Evolutionary conservation across 768 basidiomycete species (phyloP).

Genomic region (Cantharellus cinnabarinus): DNA sequence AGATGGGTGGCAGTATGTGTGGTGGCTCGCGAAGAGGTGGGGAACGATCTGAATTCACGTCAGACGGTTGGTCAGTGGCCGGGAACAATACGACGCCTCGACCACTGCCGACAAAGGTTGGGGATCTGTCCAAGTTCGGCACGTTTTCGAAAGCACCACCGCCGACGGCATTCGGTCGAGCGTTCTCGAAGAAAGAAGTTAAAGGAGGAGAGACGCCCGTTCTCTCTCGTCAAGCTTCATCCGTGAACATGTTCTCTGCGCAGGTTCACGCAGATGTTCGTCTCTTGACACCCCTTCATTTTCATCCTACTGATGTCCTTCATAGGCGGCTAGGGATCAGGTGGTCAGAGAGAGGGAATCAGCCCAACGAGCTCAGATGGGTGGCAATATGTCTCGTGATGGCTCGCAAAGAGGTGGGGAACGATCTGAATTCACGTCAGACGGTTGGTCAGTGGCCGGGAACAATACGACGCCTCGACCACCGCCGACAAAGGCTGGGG

Average conservation of each 20-base stretch:
- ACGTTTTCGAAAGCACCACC: slow-evolving; percentile 45
- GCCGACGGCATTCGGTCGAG: slow-evolving; percentile 62
- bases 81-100: slow-evolving; percentile 27
- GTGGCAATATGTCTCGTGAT: slow-evolving; percentile 49
- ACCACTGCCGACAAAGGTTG: slow-evolving; percentile 46
- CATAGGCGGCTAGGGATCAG: slow-evolving; percentile 57
- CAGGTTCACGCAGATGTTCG: slow-evolving; percentile 38
- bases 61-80: slow-evolving; percentile 78
- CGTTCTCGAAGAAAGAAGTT: slow-evolving; percentile 61
- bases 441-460: slow-evolving; percentile 72
- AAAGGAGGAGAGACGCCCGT: slow-evolving; percentile 35
- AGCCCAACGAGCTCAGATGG: slow-evolving; percentile 25
- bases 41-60: slow-evolving; percentile 36
- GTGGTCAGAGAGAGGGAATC: slow-evolving; percentile 29
- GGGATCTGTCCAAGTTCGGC: slow-evolving; percentile 73
- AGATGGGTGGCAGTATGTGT: slow-evolving; percentile 31
- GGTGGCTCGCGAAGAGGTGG: slow-evolving; percentile 78
- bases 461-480: slow-evolving; percentile 28
- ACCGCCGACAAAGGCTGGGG: slow-evolving; percentile 51
- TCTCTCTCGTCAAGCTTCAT: slow-evolving; percentile 60
- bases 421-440: slow-evolving; percentile 39
- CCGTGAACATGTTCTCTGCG: slow-evolving; percentile 75
- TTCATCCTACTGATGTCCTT: not conserved
- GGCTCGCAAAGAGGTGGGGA: slow-evolving; percentile 77
- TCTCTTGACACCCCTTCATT: slow-evolving; percentile 8